Evolutionary conservation across 495 filamentous ascomycete genomes (phyloP), one percentile per base, ranked within the genome.

Genomic region (Penicillium angulare): DNA sequence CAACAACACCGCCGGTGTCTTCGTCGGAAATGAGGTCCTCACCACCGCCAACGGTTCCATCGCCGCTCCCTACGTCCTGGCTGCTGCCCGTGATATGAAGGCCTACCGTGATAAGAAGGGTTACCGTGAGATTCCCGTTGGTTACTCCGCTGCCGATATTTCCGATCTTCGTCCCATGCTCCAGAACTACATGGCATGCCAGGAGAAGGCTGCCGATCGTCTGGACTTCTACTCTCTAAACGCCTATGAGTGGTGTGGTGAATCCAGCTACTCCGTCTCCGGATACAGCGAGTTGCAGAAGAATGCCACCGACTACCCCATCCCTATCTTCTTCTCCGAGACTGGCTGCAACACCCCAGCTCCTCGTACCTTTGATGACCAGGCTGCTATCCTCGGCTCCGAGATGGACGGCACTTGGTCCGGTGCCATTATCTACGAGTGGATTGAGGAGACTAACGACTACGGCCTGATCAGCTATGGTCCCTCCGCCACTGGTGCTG

Each of bases 141-240:
- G 90, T 34, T 96, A 96, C 70, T 90, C 89, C 7, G 90, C 89
- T n/a, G 88, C 90, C 26, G 90, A 96, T 65, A 92, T 95, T 54
- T 73, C 87, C 3, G 75, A 81, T 35, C 80, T 93, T 34, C 84
- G 90, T 16, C 90, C 90, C 27, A 89, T 86, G 83, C 75, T 96
- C 2, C 90, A 96, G 67, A 85, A 96, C 62, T 96, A 96, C 66
- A 72, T 96, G 26, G 86, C 87, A 9, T 96, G 90, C 66, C 83
- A 83, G 38, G 69, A 67, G 43, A 83, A 92, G 59, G 22, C 74
- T 18, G 80, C 81, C 6, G 87, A 92, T 54, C 79, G 79, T 9
- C 71, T 92, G 50, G 90, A 96, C 62, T 92, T 95, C 71, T 96
- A 87, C 65, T 78, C 82, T 12, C 73, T 96, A 29, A 95, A 96